Base-by-base conservation (phyloP, 2,329 filamentous ascomycete species). In the Colletotrichum sp. region DNA sequence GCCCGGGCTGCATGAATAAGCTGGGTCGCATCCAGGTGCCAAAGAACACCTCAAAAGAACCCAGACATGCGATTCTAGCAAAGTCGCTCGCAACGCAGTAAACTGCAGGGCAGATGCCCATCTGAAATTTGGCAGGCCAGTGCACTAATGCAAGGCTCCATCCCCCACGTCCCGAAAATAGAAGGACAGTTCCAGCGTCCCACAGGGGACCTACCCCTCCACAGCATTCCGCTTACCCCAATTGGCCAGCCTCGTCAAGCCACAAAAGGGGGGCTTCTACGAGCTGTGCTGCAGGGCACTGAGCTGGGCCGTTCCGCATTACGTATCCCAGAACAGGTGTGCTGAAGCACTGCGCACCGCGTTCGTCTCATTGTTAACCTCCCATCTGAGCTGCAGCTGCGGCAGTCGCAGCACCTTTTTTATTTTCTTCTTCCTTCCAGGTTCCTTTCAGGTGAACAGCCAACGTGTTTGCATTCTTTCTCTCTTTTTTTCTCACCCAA, bases 261-360 rank as follows among this genome's bases (percentile, higher is more conserved):
- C 69, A 73, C 64, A 68, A 72, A 71, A 67, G 36, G 57, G 57
- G 60, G 43, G 57, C 57, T 70, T 16, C 59, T 61, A n/a, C 16
- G 67, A 74, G 72, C 61, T 65, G 43, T 36, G 34, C 34, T 36
- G 34, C 18, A 24, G 43, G 43, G 43, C 43, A 52, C 18, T n/a
- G 43, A 52, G 43, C n/a, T 52, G 43, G 34, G 60, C 68, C 52
- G 60, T 75, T 75, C 52, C 68, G 72, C 72, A 75, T 72, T 75
- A 75, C 72, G 68, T 75, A 75, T 75, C 72, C 68, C 72, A 72
- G 68, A 75, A 67, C 71, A 36, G 36, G 28, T 65, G n/a, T 72
- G 71, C 64, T 48, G 57, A 16, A 32, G 43, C 43, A 21, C 6
- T 52, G 36, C 43, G 64, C 67, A 55, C 59, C 15, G 57, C 59